These are phyloP conservation scores for Melampsora occidentalis DNA, from an alignment of 1,284 basidiomycete genomes.

Conservation along the genomic window DNA sequence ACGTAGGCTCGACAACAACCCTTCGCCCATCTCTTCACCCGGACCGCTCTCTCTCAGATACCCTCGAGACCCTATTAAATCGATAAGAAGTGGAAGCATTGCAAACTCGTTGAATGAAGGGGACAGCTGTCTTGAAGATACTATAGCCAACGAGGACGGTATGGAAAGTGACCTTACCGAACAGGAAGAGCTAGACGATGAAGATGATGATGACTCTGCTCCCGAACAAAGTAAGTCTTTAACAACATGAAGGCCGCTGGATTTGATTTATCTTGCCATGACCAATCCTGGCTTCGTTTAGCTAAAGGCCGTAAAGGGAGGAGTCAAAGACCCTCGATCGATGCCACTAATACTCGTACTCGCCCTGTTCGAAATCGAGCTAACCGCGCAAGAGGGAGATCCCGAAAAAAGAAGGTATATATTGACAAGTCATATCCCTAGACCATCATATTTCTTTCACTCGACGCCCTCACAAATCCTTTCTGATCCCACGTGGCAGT, in stretches of 20 bases:
- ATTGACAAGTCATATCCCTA: no score
- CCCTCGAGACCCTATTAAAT: background rate
- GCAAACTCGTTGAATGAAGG: background rate
- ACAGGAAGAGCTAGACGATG: slow-evolving; percentile 38
- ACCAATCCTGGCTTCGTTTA: background rate
- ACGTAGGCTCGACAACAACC: slow-evolving; percentile 5
- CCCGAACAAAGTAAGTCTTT: slow-evolving; percentile 5
- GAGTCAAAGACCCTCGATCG: background rate
- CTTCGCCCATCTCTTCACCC: slow-evolving; percentile 25
- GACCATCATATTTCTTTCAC: no score
- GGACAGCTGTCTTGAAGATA: background rate
- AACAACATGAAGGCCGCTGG: background rate
- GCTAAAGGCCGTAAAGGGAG: background rate
- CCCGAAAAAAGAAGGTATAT: slow-evolving; percentile 6
- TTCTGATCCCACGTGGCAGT: no score
- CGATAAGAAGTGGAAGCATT: background rate
- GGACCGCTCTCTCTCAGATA: background rate
- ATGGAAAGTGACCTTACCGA: slow-evolving; percentile 43
- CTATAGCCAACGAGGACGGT: slow-evolving; percentile 17
- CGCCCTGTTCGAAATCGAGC: background rate
- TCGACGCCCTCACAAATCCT: no score
- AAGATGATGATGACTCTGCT: slow-evolving; percentile 25
- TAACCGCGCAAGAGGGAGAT: background rate
- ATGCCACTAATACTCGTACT: background rate
- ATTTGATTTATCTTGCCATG: background rate